Evolutionary conservation across 2,329 filamentous ascomycete genomes (phyloP).

Genomic region (Epichloe typhina): DNA sequence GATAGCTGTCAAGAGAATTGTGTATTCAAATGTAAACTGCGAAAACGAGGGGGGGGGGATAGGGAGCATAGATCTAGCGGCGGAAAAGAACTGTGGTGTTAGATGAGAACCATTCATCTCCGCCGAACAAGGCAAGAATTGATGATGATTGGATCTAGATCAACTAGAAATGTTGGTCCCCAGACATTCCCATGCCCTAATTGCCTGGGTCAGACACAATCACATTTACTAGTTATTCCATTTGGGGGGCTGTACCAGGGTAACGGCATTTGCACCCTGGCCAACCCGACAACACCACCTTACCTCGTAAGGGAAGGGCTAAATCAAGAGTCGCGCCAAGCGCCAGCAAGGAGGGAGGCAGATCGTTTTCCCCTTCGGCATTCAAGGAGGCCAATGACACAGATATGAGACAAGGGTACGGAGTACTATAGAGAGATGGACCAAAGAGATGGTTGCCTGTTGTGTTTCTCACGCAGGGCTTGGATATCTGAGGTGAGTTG

Average conservation of each 20-base stretch:
- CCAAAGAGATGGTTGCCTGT: neutral
- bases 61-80: neutral
- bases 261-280: conserved; percentile 1
- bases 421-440: neutral
- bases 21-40: neutral
- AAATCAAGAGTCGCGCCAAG: conserved; percentile 8
- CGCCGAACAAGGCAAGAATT: neutral
- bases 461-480: neutral
- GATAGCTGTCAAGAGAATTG: neutral
- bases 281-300: conserved; percentile 2
- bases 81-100: neutral
- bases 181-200: neutral
- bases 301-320: neutral
- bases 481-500: too few relatives aligned
- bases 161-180: neutral
- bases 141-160: neutral
- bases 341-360: conserved; percentile 5
- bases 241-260: neutral
- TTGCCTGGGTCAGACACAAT: neutral
- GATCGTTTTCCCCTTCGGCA: conserved; percentile 1
- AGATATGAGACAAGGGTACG: neutral
- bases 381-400: neutral
- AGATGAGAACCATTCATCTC: neutral
- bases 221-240: neutral
- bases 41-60: too few relatives aligned